These are phyloP conservation scores for Penicillium bialowiezense DNA, from an alignment of 495 filamentous ascomycete species.

Conservation along the genomic window DNA sequence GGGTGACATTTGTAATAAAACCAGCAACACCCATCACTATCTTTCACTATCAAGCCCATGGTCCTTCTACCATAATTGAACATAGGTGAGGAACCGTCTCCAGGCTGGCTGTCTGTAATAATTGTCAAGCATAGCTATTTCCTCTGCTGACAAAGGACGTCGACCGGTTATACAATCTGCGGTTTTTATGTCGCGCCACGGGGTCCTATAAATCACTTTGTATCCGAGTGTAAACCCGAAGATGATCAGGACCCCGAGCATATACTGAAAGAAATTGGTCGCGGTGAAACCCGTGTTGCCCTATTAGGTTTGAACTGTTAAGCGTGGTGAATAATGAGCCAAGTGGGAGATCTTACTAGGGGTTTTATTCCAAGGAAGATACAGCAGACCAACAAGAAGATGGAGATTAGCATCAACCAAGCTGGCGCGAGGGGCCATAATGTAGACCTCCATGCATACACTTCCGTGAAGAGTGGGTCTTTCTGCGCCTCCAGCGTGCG, in stretches of 20 bases:
- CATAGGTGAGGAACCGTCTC: constrained; percentile 9
- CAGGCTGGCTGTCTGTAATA: constrained; percentile 14
- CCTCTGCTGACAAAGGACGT: constrained; percentile 2
- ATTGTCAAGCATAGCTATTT: constrained; percentile 18
- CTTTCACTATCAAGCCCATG: too few relatives aligned
- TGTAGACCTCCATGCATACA: constrained; percentile 26
- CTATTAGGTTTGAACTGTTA: background rate
- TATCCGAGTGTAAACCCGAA: constrained; percentile 15
- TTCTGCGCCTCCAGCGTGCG: constrained; percentile 29
- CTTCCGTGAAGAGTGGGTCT: constrained; percentile 18
- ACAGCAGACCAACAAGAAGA: constrained; percentile 15
- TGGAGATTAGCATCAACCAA: constrained; percentile 17
- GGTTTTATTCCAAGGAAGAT: constrained; percentile 13
- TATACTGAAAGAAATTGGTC: constrained; percentile 31
- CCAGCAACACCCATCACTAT: too few relatives aligned
- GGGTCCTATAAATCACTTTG: constrained; percentile 23
- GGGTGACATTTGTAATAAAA: too few relatives aligned
- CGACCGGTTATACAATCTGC: constrained; percentile 21
- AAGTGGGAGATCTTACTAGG: background rate
- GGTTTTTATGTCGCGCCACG: constrained; percentile 11
- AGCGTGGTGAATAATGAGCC: background rate
- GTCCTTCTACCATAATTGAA: too few relatives aligned
- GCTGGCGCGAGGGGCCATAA: constrained; percentile 26
- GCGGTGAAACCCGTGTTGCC: constrained; percentile 6
- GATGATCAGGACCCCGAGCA: constrained; percentile 26